A percentile compares a stretch with the other conserved stretches of the same genome.
Conservation (phyloP, 306 rosid genomes). For the Carpinus fangiana region DNA sequence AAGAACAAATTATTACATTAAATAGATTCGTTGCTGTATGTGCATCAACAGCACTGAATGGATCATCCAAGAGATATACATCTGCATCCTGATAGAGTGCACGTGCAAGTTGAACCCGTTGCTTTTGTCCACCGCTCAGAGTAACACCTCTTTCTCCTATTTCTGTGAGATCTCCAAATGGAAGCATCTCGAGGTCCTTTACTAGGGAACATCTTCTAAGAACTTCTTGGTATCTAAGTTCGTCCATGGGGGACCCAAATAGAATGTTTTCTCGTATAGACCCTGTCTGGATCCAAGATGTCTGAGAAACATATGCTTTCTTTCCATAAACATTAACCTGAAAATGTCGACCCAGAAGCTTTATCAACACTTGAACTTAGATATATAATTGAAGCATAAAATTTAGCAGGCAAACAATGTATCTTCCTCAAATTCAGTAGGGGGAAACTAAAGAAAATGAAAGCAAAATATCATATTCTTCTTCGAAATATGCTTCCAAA, state of each 20-base stretch:
- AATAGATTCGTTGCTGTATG: constrained; percentile 53
- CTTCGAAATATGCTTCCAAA: no score
- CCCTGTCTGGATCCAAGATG: constrained; percentile 64
- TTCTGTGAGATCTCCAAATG: constrained; percentile 48
- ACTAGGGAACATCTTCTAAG: constrained; percentile 45
- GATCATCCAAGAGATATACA: constrained; percentile 60
- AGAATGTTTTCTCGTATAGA: constrained; percentile 53
- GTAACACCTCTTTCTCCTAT: constrained; percentile 64
- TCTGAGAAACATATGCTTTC: constrained; percentile 62
- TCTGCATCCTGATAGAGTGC: constrained; percentile 58
- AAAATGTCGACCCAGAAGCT: not conserved
- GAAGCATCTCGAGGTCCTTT: constrained; percentile 64
- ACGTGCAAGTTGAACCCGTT: constrained; percentile 56
- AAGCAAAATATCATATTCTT: not conserved
- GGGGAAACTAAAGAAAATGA: not conserved
- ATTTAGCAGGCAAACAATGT: not conserved
- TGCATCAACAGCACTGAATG: constrained; percentile 73
- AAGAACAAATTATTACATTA: constrained; percentile 31
- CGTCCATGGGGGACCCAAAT: constrained; percentile 49
- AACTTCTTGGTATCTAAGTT: constrained; percentile 45
- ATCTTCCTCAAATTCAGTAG: no score
- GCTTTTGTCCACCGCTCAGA: constrained; percentile 59
- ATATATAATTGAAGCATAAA: not conserved
- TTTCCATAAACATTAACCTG: constrained; percentile 50
- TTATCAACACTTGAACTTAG: not conserved